Conservation (phyloP, 805 yeast genomes). For the Candida arabinofermentans region DNA sequence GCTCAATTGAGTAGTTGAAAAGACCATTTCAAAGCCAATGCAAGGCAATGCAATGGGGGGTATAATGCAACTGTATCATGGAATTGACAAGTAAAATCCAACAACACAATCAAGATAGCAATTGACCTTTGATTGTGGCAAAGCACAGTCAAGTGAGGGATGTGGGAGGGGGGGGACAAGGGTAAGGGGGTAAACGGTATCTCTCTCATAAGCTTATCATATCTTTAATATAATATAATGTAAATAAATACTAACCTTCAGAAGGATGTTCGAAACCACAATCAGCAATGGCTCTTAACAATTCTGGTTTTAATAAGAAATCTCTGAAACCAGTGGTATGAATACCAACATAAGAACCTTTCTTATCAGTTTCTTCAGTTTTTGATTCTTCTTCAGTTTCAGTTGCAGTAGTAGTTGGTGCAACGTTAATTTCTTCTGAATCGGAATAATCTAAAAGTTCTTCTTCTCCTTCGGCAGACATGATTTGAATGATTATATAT, state of each 20-base stretch:
- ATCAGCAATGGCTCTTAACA: slow-evolving; percentile 95
- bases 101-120: too few relatives aligned
- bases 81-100: too few relatives aligned
- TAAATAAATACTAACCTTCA: slow-evolving; percentile 68
- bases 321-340: slow-evolving; percentile 99
- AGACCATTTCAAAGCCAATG: too few relatives aligned
- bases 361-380: slow-evolving; percentile 70
- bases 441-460: slow-evolving; percentile 98
- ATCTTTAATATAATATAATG: neutral
- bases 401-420: slow-evolving; percentile 45
- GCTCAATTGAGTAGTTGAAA: too few relatives aligned
- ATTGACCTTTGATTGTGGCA: too few relatives aligned
- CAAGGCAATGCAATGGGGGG: too few relatives aligned
- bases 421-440: slow-evolving; percentile 89
- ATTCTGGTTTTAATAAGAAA: slow-evolving; percentile 93
- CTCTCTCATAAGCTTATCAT: too few relatives aligned
- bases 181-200: too few relatives aligned
- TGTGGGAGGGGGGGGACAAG: too few relatives aligned
- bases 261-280: slow-evolving; percentile 99
- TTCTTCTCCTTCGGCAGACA: slow-evolving; percentile 98
- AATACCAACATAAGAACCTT: slow-evolving; percentile 96
- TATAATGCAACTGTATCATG: too few relatives aligned
- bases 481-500: slow-evolving; percentile 20
- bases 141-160: too few relatives aligned
- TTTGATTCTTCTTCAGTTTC: slow-evolving; percentile 38